These are phyloP conservation scores for Neofusicoccum sp. DNA, from an alignment of 2,329 filamentous ascomycete genomes.

Conservation along the genomic window DNA sequence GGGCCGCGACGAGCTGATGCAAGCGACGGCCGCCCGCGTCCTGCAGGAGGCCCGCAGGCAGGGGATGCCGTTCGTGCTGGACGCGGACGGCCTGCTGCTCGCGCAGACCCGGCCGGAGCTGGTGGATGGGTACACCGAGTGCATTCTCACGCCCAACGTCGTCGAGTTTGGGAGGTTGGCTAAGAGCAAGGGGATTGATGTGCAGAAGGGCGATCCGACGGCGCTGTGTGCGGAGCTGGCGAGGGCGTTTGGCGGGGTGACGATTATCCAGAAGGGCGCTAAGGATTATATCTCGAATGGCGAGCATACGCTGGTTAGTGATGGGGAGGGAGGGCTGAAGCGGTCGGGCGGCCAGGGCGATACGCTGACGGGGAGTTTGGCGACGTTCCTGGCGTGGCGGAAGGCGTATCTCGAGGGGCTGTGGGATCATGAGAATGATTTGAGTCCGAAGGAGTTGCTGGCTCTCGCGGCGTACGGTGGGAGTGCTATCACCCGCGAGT, in stretches of 20 bases:
- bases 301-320: conserved; percentile 71
- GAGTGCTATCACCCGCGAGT: conserved; percentile 85
- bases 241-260: conserved; percentile 79
- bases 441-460: conserved; percentile 63
- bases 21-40: conserved; percentile 78
- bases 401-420: conserved; percentile 81
- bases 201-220: conserved; percentile 52
- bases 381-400: conserved; percentile 86
- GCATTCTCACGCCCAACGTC: conserved; percentile 91
- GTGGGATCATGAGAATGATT: conserved; percentile 65
- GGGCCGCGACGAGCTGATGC: conserved; percentile 87
- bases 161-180: conserved; percentile 88
- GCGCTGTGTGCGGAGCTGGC: conserved; percentile 71
- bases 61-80: conserved; percentile 79
- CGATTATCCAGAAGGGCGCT: conserved; percentile 84
- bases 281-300: conserved; percentile 86
- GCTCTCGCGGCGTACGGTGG: conserved; percentile 84
- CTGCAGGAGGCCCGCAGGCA: conserved; percentile 75
- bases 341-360: conserved; percentile 93
- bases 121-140: conserved; percentile 77
- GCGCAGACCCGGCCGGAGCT: conserved; percentile 76
- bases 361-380: conserved; percentile 86
- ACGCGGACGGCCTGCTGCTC: conserved; percentile 84
- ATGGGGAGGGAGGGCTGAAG: conserved; percentile 81
- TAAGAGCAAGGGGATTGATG: conserved; percentile 70